Percentiles rank a stretch among this genome's conserved stretches.
Evolutionary conservation across 768 basidiomycete genomes (phyloP).

Genomic region (Trichaptum fuscoviolaceum): DNA sequence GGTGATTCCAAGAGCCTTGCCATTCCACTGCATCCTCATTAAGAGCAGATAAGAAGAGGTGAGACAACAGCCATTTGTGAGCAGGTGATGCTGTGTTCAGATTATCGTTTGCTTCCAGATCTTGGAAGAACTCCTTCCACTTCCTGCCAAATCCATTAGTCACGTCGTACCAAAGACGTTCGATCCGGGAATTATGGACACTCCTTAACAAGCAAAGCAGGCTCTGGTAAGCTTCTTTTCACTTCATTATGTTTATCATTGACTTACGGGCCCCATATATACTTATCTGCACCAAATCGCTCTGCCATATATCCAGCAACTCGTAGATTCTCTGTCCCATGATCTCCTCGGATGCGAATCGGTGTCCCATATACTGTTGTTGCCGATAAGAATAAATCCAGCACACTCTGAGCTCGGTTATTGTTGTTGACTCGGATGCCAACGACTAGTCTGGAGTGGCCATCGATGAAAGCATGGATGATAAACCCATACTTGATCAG

Average conservation of each 20-base stretch:
- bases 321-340: conserved; percentile 31
- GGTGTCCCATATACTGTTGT: conserved; percentile 25
- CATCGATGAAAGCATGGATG: conserved; percentile 39
- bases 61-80: conserved; percentile 37
- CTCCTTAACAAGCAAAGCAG: conserved; percentile 19
- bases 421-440: too few species aligned
- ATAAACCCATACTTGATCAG: conserved; percentile 33
- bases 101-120: conserved; percentile 31
- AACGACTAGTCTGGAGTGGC: conserved; percentile 31
- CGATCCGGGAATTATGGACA: conserved; percentile 36
- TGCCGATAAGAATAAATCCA: conserved; percentile 27
- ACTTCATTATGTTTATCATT: too few species aligned
- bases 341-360: conserved; percentile 19
- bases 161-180: conserved; percentile 35
- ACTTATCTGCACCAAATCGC: conserved; percentile 16
- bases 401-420: conserved; percentile 34
- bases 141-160: conserved; percentile 29
- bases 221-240: too few species aligned
- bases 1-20: conserved; percentile 32
- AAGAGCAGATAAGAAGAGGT: conserved; percentile 29
- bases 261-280: conserved; percentile 33
- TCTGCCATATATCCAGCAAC: conserved; percentile 24
- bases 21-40: conserved; percentile 28
- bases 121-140: conserved; percentile 44
- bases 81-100: conserved; percentile 21